phyloP scores from a whole-genome alignment of 768 basidiomycete genomes.

The Leccinum fibrillosum region DNA sequence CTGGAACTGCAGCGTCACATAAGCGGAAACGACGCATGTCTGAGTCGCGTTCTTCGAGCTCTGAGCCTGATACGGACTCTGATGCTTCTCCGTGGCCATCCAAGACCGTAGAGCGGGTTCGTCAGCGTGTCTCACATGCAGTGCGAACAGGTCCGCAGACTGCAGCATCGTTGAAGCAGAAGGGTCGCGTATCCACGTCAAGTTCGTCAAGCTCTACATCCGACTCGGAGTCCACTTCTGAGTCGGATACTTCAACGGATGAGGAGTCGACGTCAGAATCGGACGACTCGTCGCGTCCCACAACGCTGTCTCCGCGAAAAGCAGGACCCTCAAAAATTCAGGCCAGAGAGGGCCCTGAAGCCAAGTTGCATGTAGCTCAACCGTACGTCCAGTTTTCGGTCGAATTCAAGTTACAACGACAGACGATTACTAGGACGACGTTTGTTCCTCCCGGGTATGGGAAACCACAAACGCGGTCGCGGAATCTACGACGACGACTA shows the following conservation, averaged over 20 bases:
- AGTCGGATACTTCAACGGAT: constrained; percentile 18
- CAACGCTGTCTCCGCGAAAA: not conserved
- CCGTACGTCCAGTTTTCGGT: constrained; percentile 4
- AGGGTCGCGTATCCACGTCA: constrained; percentile 15
- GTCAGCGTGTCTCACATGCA: not conserved
- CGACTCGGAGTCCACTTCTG: constrained; percentile 21
- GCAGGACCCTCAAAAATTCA: constrained; percentile 14
- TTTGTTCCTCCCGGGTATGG: constrained; percentile 58
- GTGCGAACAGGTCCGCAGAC: not conserved
- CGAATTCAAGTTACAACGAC: not conserved
- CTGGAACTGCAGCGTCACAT: not conserved
- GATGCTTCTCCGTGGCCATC: constrained; percentile 6
- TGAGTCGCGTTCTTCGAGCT: constrained; percentile 13
- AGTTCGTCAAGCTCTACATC: constrained; percentile 22
- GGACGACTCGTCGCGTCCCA: not conserved
- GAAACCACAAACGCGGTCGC: constrained; percentile 51
- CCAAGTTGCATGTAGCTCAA: not conserved
- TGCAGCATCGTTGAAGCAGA: constrained; percentile 19
- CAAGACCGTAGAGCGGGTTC: not conserved
- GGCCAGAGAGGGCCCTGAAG: constrained; percentile 6
- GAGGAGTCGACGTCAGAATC: constrained; percentile 20
- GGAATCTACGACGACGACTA: constrained; percentile 55
- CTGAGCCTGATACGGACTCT: constrained; percentile 23
- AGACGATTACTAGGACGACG: constrained; percentile 3
- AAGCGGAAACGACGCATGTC: constrained; percentile 29